Percentiles rank a stretch among this genome's conserved stretches.
These are phyloP conservation scores for Tympanopsis confertula DNA, from an alignment of 2,329 filamentous ascomycete species.

Conservation along the genomic window DNA sequence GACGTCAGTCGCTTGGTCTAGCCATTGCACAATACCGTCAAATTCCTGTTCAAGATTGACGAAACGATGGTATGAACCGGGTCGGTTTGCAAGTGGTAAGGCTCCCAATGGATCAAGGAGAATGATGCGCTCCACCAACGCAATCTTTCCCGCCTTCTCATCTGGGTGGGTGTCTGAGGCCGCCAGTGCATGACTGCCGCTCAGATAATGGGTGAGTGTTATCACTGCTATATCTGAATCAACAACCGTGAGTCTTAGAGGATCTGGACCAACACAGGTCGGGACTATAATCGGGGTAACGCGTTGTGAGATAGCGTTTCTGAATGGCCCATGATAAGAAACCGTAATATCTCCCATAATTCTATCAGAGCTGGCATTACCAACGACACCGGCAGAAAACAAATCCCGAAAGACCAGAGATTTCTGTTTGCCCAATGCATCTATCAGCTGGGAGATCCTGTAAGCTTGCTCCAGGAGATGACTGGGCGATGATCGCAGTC, in stretches of 20 bases:
- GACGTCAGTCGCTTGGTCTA: conserved; percentile 20
- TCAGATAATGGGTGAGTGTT: conserved; percentile 66
- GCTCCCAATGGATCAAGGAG: conserved; percentile 79
- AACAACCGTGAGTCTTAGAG: no score
- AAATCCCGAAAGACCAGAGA: conserved; percentile 59
- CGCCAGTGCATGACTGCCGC: conserved; percentile 36
- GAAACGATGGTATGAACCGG: conserved; percentile 65
- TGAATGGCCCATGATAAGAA: conserved; percentile 28
- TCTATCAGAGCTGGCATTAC: conserved; percentile 8
- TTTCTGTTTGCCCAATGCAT: conserved; percentile 54
- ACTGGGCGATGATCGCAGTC: conserved; percentile 21
- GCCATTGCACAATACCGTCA: conserved; percentile 49
- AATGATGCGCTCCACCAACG: conserved; percentile 73
- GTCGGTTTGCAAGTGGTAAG: conserved; percentile 54
- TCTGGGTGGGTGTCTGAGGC: conserved; percentile 27
- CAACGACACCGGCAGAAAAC: conserved; percentile 29
- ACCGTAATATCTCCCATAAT: conserved; percentile 55
- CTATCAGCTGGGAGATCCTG: conserved; percentile 64
- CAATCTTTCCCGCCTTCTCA: conserved; percentile 22
- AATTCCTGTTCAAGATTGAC: conserved; percentile 92
- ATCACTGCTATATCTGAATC: conserved; percentile 55
- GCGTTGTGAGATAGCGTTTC: conserved; percentile 20
- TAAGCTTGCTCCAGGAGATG: conserved; percentile 52
- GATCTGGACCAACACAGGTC: no score
- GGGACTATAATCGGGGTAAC: no score